These are phyloP conservation scores for Phanerochaete carnosa DNA, from an alignment of 768 basidiomycete genomes.

Conservation along the genomic window DNA sequence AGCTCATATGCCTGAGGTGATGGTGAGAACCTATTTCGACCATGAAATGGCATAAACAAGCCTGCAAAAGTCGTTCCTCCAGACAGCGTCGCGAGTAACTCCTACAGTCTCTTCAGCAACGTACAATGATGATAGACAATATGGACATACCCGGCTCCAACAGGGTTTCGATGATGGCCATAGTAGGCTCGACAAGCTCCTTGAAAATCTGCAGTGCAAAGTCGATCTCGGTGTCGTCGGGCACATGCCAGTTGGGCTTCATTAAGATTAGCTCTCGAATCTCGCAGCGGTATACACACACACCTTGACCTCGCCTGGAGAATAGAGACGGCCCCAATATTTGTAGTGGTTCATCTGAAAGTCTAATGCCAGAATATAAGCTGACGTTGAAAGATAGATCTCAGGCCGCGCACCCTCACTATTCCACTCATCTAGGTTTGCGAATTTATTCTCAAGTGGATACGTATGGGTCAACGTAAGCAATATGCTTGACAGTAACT, in stretches of 20 bases:
- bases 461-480: slow-evolving; percentile 79
- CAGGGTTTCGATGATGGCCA: slow-evolving; percentile 52
- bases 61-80: slow-evolving; percentile 89
- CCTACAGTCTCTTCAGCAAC: slow-evolving; percentile 27
- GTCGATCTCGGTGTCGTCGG: slow-evolving; percentile 63
- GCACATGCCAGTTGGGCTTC: slow-evolving; percentile 78
- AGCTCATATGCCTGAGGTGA: slow-evolving; percentile 52
- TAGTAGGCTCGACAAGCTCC: slow-evolving; percentile 61
- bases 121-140: background rate
- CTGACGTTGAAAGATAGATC: background rate
- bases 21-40: background rate
- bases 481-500: slow-evolving; percentile 68
- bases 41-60: slow-evolving; percentile 26
- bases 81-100: slow-evolving; percentile 51
- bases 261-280: background rate
- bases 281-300: slow-evolving; percentile 8
- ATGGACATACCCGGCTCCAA: slow-evolving; percentile 44
- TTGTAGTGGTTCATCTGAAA: slow-evolving; percentile 67
- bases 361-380: slow-evolving; percentile 37
- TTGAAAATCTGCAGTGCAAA: slow-evolving; percentile 70
- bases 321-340: slow-evolving; percentile 80
- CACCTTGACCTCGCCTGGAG: slow-evolving; percentile 66
- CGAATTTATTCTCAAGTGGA: slow-evolving; percentile 76
- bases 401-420: slow-evolving; percentile 50
- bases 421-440: slow-evolving; percentile 74